Base-by-base conservation (phyloP, 768 basidiomycete species). In the Tricholoma matsutake region DNA sequence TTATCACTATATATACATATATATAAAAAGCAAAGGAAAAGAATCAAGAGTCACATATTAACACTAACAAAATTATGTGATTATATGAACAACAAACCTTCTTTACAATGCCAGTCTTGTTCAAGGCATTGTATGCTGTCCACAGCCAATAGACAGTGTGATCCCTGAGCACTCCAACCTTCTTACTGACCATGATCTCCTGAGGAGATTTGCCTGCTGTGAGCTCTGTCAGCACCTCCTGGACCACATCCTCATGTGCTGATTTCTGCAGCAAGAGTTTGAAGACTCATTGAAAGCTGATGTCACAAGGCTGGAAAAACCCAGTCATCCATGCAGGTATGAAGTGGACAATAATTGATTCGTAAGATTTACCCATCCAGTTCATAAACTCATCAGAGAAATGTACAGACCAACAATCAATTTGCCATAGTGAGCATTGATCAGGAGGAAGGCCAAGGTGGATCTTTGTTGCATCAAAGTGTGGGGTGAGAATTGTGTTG, bases 331-430 rank as follows among this genome's bases (percentile, higher is more conserved):
- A 10, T 18, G 34, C 54, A 1, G 34, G 54, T n/a, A 55, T 34
- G 22, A 35, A 55, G 32, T 35, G 20, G 28, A 55, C 10, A n/a
- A 55, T 35, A n/a, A 61, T 64, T 2, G 39, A 32, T 16, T 47
- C 43, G 25, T 64, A 60, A 37, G 57, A 32, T 7, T 37, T 47
- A 22, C 37, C 28, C 63, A 64, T 57, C 56, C 56, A 59, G 25
- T 18, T 32, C 31, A 32, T 10, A 43, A 63, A 63, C 43, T 63
- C 56, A 2, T 54, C 22, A 2, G 67, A 70, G 0, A 67, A 59
- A 56, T 75, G 75, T n/a, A 74, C 73, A 5, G 70, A 69, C 70
- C 70, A 72, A 8, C 62, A 61, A 41, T 72, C 61, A 29, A 75
- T 68, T 34, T 62, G 58, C 62, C 62, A 63, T 4, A 73, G 52